Percentiles rank a stretch among this genome's conserved stretches.
These are phyloP conservation scores for Aspergillus homomorphus DNA, from an alignment of 495 filamentous ascomycete species.

Conservation along the genomic window DNA sequence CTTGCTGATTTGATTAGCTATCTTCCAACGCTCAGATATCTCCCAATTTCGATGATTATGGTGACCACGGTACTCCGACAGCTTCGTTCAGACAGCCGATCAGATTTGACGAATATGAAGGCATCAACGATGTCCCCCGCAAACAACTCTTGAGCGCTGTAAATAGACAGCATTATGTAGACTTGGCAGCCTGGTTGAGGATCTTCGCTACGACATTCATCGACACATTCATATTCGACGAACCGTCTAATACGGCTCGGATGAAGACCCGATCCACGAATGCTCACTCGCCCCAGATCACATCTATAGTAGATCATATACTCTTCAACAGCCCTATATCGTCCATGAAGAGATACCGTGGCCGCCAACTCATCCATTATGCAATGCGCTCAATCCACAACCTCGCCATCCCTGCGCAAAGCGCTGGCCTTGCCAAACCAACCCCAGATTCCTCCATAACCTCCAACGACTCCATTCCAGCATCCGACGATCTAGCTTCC, in stretches of 20 bases:
- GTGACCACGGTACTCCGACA: neutral
- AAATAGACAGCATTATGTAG: conserved; percentile 5
- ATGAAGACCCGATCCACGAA: neutral
- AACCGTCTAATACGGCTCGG: neutral
- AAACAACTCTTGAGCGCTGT: conserved; percentile 11
- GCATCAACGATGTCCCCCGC: conserved; percentile 11
- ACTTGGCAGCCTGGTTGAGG: conserved; percentile 9
- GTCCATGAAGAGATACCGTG: conserved; percentile 12
- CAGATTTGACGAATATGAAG: conserved; percentile 9
- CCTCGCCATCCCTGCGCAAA: neutral
- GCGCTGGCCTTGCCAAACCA: neutral
- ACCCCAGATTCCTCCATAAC: neutral
- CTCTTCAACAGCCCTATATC: conserved; percentile 12
- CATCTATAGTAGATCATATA: conserved; percentile 11
- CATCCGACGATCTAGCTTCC: neutral
- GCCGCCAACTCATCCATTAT: neutral
- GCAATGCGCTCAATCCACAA: neutral
- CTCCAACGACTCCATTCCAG: neutral
- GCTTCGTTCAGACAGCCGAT: neutral
- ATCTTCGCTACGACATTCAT: conserved; percentile 19
- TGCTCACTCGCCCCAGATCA: neutral
- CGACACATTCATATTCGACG: neutral
- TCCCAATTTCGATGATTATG: neutral
- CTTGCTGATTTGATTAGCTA: conserved; percentile 6
- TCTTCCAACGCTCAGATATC: neutral